Evolutionary conservation across 108 stramenopile genomes (phyloP), one percentile per base, ranked within the genome.

Genomic region (Parietichytrium sp.): DNA sequence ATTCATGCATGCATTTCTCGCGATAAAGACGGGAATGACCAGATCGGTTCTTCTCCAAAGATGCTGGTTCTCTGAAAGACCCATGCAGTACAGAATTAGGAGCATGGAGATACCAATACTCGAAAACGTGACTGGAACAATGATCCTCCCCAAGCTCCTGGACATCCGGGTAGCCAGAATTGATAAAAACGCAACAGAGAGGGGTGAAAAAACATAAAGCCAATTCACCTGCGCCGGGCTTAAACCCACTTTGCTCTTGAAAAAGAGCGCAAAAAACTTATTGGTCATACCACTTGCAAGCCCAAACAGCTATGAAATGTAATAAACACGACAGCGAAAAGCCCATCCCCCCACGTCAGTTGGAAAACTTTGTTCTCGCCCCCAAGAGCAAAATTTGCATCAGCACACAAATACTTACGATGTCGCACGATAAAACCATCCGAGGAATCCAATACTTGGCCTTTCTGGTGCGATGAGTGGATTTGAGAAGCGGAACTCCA

Each of bases 211-310:
- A 0, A 91, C 55, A 80, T 85, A 91, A 16, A 93, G 52, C 10
- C 85, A 26, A 48, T 93, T 89, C 7, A 93, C 92, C 12, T 77
- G 26, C 29, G 82, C 87, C 13, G 93, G 93, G 16, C 55, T 47
- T 20, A 93, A 72, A 18, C 85, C 55, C 36, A 90, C 50, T 26
- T 91, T 81, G 29, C 85, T 49, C 36, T 85, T 55, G 72, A 92
- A 90, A 81, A 93, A 93, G 26, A 93, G 88, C 16, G 91, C 86
- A 81, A 92, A 91, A 78, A 89, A 93, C 80, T 91, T 88, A 49
- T 90, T 87, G 0, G 91, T 89, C 91, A 93, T 92, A 13, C 93
- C 93, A 3, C 84, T 80, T 15, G 90, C 92, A 12, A 92, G 38
- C 10, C 90, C 82, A 47, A 86, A 72, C 38, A 36, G 12, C 91